phyloP scores from a whole-genome alignment of 2,329 filamentous ascomycete species.

The Clathrospora elynae region DNA sequence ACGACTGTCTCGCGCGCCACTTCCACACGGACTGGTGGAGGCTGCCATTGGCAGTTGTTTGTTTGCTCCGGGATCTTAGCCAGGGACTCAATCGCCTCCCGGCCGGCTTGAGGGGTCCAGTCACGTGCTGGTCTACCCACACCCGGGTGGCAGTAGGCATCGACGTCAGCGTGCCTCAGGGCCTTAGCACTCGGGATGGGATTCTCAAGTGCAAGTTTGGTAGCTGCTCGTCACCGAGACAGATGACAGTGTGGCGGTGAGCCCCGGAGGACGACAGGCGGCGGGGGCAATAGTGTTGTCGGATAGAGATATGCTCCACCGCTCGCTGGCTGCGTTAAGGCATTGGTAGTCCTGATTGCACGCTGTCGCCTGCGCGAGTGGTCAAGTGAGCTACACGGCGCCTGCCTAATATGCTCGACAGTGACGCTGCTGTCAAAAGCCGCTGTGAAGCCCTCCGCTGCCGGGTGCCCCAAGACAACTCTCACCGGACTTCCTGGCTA shows the following conservation, averaged over 20 bases:
- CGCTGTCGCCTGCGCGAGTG: background rate
- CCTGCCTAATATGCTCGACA: slow-evolving; percentile 23
- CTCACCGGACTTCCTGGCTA: slow-evolving; percentile 19
- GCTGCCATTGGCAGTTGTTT: slow-evolving; percentile 21
- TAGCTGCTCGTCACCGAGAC: slow-evolving; percentile 20
- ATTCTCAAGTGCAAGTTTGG: slow-evolving; percentile 6
- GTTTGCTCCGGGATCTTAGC: slow-evolving; percentile 17
- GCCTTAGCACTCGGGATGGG: slow-evolving; percentile 14
- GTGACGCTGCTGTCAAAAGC: slow-evolving; percentile 4
- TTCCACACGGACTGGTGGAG: slow-evolving; percentile 15
- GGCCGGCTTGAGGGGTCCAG: slow-evolving; percentile 21
- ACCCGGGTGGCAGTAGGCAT: slow-evolving; percentile 19
- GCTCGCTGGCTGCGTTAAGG: too few species aligned
- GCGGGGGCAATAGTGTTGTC: slow-evolving; percentile 2
- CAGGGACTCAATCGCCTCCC: slow-evolving; percentile 28
- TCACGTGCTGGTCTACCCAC: slow-evolving; percentile 6
- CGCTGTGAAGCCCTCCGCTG: background rate
- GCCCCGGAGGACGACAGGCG: slow-evolving; percentile 1
- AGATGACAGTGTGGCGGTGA: slow-evolving; percentile 15
- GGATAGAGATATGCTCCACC: slow-evolving; percentile 1
- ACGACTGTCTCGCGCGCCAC: slow-evolving; percentile 26
- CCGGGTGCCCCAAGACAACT: slow-evolving; percentile 4
- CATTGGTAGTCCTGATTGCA: too few species aligned
- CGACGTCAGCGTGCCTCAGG: slow-evolving; percentile 33
- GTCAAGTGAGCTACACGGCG: slow-evolving; percentile 26